Conservation (phyloP, 2,329 filamentous ascomycete species). For the Aspergillus latus region DNA sequence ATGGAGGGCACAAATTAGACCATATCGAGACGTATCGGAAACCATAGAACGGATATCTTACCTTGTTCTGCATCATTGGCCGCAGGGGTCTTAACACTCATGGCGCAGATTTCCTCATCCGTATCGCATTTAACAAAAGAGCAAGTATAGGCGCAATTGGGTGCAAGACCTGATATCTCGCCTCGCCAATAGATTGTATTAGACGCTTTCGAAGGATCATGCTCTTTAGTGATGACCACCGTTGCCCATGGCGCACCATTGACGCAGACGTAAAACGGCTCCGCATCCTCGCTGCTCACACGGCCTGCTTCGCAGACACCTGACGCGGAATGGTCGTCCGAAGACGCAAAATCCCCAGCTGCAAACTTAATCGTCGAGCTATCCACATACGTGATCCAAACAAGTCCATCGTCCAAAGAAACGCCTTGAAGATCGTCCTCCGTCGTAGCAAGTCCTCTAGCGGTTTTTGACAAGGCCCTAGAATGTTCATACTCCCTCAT, state of each 20-base stretch:
- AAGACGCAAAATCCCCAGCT: conserved; percentile 41
- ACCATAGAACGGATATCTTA: conserved; percentile 27
- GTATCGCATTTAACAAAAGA: conserved; percentile 60
- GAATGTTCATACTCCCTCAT: conserved; percentile 88
- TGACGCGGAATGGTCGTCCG: conserved; percentile 34
- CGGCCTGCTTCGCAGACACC: conserved; percentile 31
- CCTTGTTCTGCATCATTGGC: conserved; percentile 60
- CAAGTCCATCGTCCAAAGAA: conserved; percentile 44
- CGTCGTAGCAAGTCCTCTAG: conserved; percentile 40
- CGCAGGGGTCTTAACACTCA: conserved; percentile 63
- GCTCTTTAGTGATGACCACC: conserved; percentile 52
- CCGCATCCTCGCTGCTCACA: conserved; percentile 38
- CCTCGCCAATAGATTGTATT: conserved; percentile 56
- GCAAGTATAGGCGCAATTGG: conserved; percentile 63
- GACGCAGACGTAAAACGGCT: conserved; percentile 65
- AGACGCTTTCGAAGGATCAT: conserved; percentile 46
- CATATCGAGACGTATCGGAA: neutral
- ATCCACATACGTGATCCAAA: conserved; percentile 50
- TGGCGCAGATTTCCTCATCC: conserved; percentile 58
- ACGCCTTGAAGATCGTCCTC: conserved; percentile 45
- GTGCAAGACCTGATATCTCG: conserved; percentile 64
- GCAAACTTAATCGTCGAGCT: conserved; percentile 50
- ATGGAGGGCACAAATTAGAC: conserved; percentile 17
- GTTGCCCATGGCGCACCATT: conserved; percentile 67
- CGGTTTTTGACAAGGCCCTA: conserved; percentile 46